These are phyloP conservation scores for Exophiala mesophila DNA, from an alignment of 2,329 filamentous ascomycete species.

Conservation along the genomic window DNA sequence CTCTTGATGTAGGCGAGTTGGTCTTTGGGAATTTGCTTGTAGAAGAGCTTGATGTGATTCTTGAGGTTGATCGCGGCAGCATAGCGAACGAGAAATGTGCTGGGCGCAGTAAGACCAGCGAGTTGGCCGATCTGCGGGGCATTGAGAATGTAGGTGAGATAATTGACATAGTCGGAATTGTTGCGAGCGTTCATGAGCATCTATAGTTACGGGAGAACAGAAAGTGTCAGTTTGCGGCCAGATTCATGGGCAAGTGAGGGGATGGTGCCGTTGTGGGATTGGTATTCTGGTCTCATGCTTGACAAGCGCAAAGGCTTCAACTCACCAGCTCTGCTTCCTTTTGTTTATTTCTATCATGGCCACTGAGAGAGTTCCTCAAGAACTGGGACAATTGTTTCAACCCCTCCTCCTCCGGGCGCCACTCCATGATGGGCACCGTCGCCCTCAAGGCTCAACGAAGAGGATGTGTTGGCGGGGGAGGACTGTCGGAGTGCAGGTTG, in stretches of 20 bases:
- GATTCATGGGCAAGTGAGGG: slow-evolving; percentile 1
- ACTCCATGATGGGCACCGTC: slow-evolving; percentile 62
- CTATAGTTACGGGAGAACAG: slow-evolving; percentile 47
- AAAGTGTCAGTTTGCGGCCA: not conserved
- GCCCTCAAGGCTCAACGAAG: slow-evolving; percentile 10
- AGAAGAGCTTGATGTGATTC: slow-evolving; percentile 76
- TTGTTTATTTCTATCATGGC: slow-evolving; percentile 70
- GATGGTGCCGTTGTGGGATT: not conserved
- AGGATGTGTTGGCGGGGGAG: slow-evolving; percentile 1
- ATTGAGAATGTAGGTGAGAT: slow-evolving; percentile 85
- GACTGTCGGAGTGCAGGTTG: not conserved
- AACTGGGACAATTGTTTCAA: slow-evolving; percentile 83
- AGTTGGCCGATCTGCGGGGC: slow-evolving; percentile 56
- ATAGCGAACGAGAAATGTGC: slow-evolving; percentile 71
- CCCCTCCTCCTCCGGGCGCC: slow-evolving; percentile 85
- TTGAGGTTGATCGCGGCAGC: slow-evolving; percentile 93
- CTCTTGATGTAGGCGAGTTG: slow-evolving; percentile 75
- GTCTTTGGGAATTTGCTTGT: slow-evolving; percentile 67
- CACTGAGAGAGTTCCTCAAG: slow-evolving; percentile 86
- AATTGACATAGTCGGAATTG: slow-evolving; percentile 94
- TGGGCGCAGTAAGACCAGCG: slow-evolving; percentile 54
- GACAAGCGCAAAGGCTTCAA: slow-evolving; percentile 26
- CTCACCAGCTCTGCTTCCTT: slow-evolving; percentile 85
- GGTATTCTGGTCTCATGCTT: no score
- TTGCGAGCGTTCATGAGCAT: slow-evolving; percentile 87